These are phyloP conservation scores for Ilyonectria mors-panacis DNA, from an alignment of 2,329 filamentous ascomycete species.

Conservation along the genomic window DNA sequence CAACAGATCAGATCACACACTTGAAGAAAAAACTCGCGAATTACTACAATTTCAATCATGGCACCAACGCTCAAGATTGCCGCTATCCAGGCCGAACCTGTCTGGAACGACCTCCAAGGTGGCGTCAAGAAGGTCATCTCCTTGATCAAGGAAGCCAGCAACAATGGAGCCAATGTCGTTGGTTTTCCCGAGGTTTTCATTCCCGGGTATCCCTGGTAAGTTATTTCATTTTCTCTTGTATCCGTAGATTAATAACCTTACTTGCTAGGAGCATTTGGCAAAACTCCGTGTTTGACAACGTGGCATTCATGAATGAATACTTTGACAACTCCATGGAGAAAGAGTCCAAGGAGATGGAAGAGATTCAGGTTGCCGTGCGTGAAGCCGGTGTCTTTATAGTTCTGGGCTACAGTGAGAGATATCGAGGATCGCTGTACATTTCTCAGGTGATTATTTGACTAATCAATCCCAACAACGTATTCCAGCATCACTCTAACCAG, in stretches of 20 bases:
- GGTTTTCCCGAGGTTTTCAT: conserved; percentile 64
- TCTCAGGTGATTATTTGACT: conserved; percentile 47
- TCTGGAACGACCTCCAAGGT: conserved; percentile 47
- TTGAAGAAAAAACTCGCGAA: too few relatives aligned
- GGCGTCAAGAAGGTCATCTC: conserved; percentile 55
- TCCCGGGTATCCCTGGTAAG: conserved; percentile 63
- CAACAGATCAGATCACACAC: too few relatives aligned
- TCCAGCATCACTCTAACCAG: not conserved
- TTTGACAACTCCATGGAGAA: conserved; percentile 59
- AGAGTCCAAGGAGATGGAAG: conserved; percentile 59
- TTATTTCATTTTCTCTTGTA: not conserved
- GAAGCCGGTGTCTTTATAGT: conserved; percentile 60
- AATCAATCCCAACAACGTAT: too few relatives aligned
- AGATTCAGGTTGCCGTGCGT: conserved; percentile 61
- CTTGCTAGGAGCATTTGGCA: conserved; percentile 49
- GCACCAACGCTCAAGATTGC: conserved; percentile 42
- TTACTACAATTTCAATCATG: not conserved
- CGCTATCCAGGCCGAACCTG: conserved; percentile 47
- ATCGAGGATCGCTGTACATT: conserved; percentile 58
- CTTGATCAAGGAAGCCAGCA: conserved; percentile 51
- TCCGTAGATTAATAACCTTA: conserved; percentile 25
- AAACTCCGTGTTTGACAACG: conserved; percentile 50
- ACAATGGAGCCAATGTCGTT: conserved; percentile 52
- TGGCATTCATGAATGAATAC: conserved; percentile 60
- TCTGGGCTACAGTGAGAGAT: conserved; percentile 60